Percentiles rank a stretch among this genome's conserved stretches.
These are phyloP conservation scores for Saturnispora dispora DNA, from an alignment of 805 yeast species.

Conservation along the genomic window DNA sequence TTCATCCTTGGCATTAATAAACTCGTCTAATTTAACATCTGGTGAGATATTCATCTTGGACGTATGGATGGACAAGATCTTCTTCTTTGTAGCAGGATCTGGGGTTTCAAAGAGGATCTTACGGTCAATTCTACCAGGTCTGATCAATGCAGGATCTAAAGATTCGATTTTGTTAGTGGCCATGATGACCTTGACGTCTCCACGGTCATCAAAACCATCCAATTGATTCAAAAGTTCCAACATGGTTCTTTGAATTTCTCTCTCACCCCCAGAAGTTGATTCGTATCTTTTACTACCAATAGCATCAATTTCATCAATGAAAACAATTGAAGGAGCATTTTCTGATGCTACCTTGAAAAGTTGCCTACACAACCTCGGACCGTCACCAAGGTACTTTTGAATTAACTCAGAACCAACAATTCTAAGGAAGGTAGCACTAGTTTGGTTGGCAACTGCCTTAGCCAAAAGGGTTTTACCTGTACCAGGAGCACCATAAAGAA, in stretches of 20 bases:
- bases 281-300: constrained; percentile 98
- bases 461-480: constrained; percentile 94
- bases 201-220: constrained; percentile 96
- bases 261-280: constrained; percentile 86
- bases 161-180: constrained; percentile 94
- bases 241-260: constrained; percentile 97
- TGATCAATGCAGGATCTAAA: constrained; percentile 88
- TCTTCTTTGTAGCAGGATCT: constrained; percentile 84
- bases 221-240: constrained; percentile 88
- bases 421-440: constrained; percentile 90
- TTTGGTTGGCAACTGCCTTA: constrained; percentile 97
- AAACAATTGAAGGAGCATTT: constrained; percentile 96
- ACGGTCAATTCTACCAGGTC: constrained; percentile 97
- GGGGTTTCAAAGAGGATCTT: constrained; percentile 95
- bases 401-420: constrained; percentile 96
- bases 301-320: constrained; percentile 97
- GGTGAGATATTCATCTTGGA: constrained; percentile 83
- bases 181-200: constrained; percentile 96
- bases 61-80: constrained; percentile 86
- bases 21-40: constrained; percentile 82
- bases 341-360: constrained; percentile 95
- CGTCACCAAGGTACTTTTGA: constrained; percentile 96
- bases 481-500: constrained; percentile 95
- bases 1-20: constrained; percentile 86
- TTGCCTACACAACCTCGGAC: constrained; percentile 90